Evolutionary conservation across 192 early-diverging fungal species (phyloP).

Genomic region (Umbelopsis sp.): DNA sequence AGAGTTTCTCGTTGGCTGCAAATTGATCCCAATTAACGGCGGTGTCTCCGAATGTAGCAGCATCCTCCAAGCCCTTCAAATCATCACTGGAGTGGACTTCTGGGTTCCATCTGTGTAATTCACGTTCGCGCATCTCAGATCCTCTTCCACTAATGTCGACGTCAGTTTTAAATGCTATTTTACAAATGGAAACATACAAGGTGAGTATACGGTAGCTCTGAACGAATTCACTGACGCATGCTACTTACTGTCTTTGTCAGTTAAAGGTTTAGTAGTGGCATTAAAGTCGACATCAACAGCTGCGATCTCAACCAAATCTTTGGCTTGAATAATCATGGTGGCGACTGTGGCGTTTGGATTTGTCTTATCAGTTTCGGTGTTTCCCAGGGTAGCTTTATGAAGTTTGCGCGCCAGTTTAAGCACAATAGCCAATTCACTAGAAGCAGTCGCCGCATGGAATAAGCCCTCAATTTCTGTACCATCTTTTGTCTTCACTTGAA

Average conservation of each 20-base stretch:
- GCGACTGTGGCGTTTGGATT: constrained; percentile 36
- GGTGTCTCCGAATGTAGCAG: constrained; percentile 28
- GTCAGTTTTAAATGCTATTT: constrained; percentile 82
- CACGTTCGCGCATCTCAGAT: constrained; percentile 70
- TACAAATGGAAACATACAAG: background rate
- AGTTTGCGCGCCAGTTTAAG: constrained; percentile 58
- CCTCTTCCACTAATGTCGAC: constrained; percentile 78
- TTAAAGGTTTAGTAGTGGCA: constrained; percentile 33
- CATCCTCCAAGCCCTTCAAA: constrained; percentile 20
- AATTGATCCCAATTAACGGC: constrained; percentile 91
- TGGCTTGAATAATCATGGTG: constrained; percentile 61
- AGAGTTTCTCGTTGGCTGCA: constrained; percentile 87
- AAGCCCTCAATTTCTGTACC: constrained; percentile 71
- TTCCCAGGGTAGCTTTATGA: constrained; percentile 7
- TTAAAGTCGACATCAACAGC: constrained; percentile 57
- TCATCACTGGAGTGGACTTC: constrained; percentile 52
- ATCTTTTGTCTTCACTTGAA: constrained; percentile 57
- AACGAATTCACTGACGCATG: too few species aligned
- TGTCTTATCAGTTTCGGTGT: constrained; percentile 38
- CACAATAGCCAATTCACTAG: constrained; percentile 65
- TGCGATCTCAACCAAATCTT: constrained; percentile 65
- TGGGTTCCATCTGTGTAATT: constrained; percentile 86
- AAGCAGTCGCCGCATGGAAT: constrained; percentile 60
- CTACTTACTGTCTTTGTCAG: constrained; percentile 54
- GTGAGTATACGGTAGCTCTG: background rate